These are phyloP conservation scores for Aspergillus mulundensis DNA, from an alignment of 495 filamentous ascomycete genomes.

Conservation along the genomic window DNA sequence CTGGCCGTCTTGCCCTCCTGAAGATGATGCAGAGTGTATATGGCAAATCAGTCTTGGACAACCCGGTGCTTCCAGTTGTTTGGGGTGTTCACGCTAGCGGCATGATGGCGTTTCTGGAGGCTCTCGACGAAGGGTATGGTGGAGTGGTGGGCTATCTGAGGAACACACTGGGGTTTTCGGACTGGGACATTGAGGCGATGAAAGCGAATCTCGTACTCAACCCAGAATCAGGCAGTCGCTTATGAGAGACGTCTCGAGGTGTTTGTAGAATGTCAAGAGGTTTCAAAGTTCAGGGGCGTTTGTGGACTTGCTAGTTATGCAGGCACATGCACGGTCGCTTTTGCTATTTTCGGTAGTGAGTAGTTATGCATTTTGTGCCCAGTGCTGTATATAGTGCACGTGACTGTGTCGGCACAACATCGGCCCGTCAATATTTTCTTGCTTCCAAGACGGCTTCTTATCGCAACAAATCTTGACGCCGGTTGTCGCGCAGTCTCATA, in stretches of 20 bases:
- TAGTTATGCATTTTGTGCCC: neutral
- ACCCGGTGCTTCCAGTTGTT: slow-evolving; percentile 24
- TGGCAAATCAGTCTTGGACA: slow-evolving; percentile 23
- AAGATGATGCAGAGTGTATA: slow-evolving; percentile 18
- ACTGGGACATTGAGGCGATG: neutral
- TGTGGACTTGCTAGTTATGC: neutral
- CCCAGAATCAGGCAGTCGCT: neutral
- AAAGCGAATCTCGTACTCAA: neutral
- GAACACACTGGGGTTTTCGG: neutral
- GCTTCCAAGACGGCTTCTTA: neutral
- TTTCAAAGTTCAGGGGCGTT: no score
- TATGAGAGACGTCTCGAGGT: no score
- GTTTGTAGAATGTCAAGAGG: no score
- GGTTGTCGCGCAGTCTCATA: neutral
- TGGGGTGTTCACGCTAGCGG: slow-evolving; percentile 24
- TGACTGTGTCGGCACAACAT: neutral
- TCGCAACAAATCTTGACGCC: neutral
- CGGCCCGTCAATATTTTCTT: slow-evolving; percentile 6
- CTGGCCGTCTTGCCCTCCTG: slow-evolving; percentile 22
- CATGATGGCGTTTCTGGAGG: slow-evolving; percentile 29
- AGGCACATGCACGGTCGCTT: neutral
- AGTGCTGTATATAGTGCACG: neutral
- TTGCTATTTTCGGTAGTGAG: neutral
- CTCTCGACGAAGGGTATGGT: slow-evolving; percentile 21
- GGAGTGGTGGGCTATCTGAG: slow-evolving; percentile 4